Evolutionary conservation across 2,329 filamentous ascomycete species (phyloP).

Genomic region (Venturiaceae sp.): DNA sequence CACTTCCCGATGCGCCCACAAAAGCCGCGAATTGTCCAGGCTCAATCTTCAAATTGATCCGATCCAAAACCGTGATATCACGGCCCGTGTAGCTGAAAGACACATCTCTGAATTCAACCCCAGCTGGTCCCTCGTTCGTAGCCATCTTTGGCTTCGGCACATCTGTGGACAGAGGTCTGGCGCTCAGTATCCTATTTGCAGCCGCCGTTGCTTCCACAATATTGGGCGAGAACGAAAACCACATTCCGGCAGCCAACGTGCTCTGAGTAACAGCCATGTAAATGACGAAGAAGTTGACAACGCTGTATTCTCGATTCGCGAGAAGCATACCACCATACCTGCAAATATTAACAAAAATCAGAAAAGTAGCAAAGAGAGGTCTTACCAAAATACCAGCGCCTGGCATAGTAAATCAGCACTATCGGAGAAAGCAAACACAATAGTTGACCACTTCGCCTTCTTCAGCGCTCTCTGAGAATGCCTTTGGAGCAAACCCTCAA

Average conservation of each 20-base stretch:
- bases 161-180: conserved; percentile 15
- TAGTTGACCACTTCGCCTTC: conserved; percentile 51
- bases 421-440: conserved; percentile 61
- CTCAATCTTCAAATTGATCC: conserved; percentile 35
- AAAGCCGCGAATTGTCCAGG: conserved; percentile 62
- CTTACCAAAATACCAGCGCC: conserved; percentile 50
- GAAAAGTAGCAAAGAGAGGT: no score
- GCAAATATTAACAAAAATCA: not conserved
- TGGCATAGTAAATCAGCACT: conserved; percentile 54
- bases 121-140: conserved; percentile 12
- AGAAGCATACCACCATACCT: conserved; percentile 25
- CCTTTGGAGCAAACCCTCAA: conserved; percentile 45
- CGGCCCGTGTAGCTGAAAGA: conserved; percentile 18
- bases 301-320: conserved; percentile 21
- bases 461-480: conserved; percentile 52
- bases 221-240: conserved; percentile 34
- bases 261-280: conserved; percentile 42
- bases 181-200: conserved; percentile 25
- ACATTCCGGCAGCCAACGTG: conserved; percentile 24
- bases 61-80: conserved; percentile 23
- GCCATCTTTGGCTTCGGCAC: not conserved
- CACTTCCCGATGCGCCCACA: conserved; percentile 60
- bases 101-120: conserved; percentile 14
- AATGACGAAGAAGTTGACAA: conserved; percentile 23
- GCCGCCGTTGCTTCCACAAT: conserved; percentile 26